Base-by-base conservation (phyloP, 495 filamentous ascomycete genomes). In the Hypoxylon lienhwacheense region DNA sequence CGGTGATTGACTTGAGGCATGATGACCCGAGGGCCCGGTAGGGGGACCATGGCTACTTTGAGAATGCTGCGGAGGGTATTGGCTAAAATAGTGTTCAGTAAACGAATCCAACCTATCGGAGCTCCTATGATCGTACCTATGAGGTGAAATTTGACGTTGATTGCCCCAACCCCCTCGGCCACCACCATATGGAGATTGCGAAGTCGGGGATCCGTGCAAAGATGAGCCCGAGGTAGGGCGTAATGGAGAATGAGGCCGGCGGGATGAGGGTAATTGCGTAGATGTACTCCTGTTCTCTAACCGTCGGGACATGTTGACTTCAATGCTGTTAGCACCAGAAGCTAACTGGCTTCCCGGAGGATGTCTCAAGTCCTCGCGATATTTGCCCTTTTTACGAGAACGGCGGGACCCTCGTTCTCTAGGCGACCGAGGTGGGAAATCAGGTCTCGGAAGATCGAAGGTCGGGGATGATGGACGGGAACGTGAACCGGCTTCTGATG, bases 131-230 rank as follows among this genome's bases (percentile, higher is more conserved):
- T 52, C 81, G 68, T 73, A 88, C 86, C 78, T 77, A 69, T 82
- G 79, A 53, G 81, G 81, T 35, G 78, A 78, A 32, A 73, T 77
- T 60, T 81, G 83, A 31, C 75, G 75, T 61, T 77, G 78, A 25
- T 72, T 68, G 52, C 73, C 79, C 56, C 81, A 81, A 53, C 71
- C 73, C 72, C 84, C 81, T 19, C 79, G 78, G 16, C 80, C 80
- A 59, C 82, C 73, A 21, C 77, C 75, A 66, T 85, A 85, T 1
- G 87, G 85, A 19, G 87, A 90, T 39, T 80, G 77, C 6, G 81
- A 77, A 29, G 81, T 81, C 26, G 88, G 87, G 7, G 85, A 90
- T 16, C 78, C 81, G 54, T 83, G 82, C 55, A 80, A 80, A n/a
- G 84, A 85, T 26, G 78, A 79, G 42, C 71, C 76, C 25, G 84